Percentiles rank a stretch among this genome's conserved stretches.
phyloP scores from a whole-genome alignment of 441 rosid species.

The Gossypium davidsonii region DNA sequence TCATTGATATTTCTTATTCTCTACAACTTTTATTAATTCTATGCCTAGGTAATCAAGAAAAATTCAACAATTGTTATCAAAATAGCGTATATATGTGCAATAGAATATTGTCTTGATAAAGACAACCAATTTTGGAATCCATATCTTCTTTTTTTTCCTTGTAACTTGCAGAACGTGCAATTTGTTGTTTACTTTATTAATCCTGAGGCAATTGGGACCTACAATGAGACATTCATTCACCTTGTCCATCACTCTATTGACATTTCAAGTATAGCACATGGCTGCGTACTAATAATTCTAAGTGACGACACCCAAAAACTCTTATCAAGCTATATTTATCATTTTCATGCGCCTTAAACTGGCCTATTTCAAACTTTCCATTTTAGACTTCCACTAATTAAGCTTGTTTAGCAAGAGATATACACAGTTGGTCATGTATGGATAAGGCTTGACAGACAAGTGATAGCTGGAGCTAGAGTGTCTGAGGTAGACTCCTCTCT shows the following conservation, averaged over 20 bases:
- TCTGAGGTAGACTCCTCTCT: background rate
- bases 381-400: background rate
- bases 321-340: background rate
- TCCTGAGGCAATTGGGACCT: constrained; percentile 1
- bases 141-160: background rate
- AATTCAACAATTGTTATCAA: background rate
- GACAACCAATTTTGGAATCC: constrained; percentile 5
- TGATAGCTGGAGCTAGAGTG: background rate
- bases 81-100: background rate
- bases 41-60: background rate
- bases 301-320: background rate
- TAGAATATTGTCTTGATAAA: background rate
- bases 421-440: background rate
- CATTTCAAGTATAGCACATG: constrained; percentile 8
- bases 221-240: constrained; percentile 9
- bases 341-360: background rate
- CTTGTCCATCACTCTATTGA: constrained; percentile 17
- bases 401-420: background rate
- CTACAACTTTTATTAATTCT: background rate
- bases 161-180: constrained; percentile 9
- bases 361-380: background rate
- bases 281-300: background rate
- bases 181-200: background rate
- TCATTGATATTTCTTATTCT: background rate
- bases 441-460: background rate